Base-by-base conservation (phyloP, 179 eudicot genomes). In the Nepenthes alata region DNA sequence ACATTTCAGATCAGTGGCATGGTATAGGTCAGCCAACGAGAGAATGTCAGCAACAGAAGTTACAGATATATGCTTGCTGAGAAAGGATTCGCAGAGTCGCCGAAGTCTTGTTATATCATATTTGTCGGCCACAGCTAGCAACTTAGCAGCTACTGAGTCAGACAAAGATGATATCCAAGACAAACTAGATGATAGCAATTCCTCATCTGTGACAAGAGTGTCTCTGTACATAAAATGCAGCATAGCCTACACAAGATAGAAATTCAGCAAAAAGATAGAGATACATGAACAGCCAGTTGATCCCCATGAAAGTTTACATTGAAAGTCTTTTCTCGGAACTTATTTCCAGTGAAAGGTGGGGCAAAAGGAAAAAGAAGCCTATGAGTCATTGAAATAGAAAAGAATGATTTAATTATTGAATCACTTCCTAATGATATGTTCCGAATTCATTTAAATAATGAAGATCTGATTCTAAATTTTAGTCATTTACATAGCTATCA, bases 41-140 rank as follows among this genome's bases (percentile, higher is more conserved):
- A 88, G 84, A 61, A 72, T 72, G 44, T 67, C 70, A 6, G 83
- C 75, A 55, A 81, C 91, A 63, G 91, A 74, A 67, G 67, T 66
- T 59, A 88, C 89, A 11, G 89, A 83, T 68, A 88, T 78, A 69
- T 78, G 78, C 71, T 88, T 85, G 84, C 95, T 81, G 47, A 88
- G 68, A 67, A 71, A 76, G 47, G 91, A 81, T 69, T 88, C 89
- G 48, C 95, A 88, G 71, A 85, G 62, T 71, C 75, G 72, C 60
- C 77, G 78, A 41, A 88, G 82, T 68, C 95, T 83, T 61, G 67
- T 77, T 59, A 88, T 66, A 56, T 79, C 95, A 78, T 81, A 88
- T 63, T 76, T 79, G 69, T 88, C 91, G 64, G 95, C 86, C 53
- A 83, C 89, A 14, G 83, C 87, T 66, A 88, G 69, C 61, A 88